These are phyloP conservation scores for Linderina pennispora DNA, from an alignment of 192 early-diverging fungal species.

Conservation along the genomic window DNA sequence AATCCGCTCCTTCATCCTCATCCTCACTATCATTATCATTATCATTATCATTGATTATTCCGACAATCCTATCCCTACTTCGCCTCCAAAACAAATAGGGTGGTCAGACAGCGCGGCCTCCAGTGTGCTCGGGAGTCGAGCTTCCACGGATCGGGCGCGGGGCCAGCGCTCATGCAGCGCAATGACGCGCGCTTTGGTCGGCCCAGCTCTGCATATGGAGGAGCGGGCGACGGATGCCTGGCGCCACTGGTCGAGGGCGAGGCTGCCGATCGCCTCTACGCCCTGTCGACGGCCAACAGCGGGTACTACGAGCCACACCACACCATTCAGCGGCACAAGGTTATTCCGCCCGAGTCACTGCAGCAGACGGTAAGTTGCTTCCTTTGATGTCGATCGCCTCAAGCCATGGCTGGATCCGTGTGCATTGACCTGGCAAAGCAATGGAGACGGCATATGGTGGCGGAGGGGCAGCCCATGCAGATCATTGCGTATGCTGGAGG, in stretches of 20 bases:
- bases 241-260: slow-evolving; percentile 19
- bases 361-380: slow-evolving; percentile 43
- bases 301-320: slow-evolving; percentile 36
- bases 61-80: too few relatives aligned
- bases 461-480: too few relatives aligned
- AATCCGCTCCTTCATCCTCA: too few relatives aligned
- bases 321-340: slow-evolving; percentile 43
- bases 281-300: slow-evolving; percentile 23
- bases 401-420: too few relatives aligned
- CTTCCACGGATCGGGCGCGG: slow-evolving; percentile 3
- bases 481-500: too few relatives aligned
- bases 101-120: slow-evolving; percentile 29
- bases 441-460: too few relatives aligned
- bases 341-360: slow-evolving; percentile 30
- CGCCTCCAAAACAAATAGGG: too few relatives aligned
- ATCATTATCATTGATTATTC: too few relatives aligned
- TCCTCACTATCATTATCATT: too few relatives aligned
- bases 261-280: slow-evolving; percentile 21
- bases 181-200: slow-evolving; percentile 6
- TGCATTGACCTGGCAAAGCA: too few relatives aligned
- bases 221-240: not conserved
- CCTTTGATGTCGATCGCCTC: too few relatives aligned
- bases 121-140: slow-evolving; percentile 14
- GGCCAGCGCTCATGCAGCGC: slow-evolving; percentile 4
- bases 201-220: not conserved